Evolutionary conservation across 2,329 filamentous ascomycete species (phyloP).

Genomic region (Xylariaceae sp.): DNA sequence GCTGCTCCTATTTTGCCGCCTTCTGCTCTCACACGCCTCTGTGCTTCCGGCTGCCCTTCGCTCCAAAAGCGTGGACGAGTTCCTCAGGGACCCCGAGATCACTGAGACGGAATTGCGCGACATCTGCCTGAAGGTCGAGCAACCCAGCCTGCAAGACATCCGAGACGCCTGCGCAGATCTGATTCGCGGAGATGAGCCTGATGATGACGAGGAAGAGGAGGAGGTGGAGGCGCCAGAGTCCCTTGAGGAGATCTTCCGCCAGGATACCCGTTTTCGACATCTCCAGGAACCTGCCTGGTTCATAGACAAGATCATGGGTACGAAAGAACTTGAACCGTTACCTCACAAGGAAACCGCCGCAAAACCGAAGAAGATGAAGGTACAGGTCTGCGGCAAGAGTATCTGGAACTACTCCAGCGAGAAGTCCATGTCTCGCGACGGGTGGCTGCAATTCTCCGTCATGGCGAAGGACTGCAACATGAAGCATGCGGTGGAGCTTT

Average conservation of each 20-base stretch:
- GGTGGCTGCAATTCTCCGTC: constrained; percentile 43
- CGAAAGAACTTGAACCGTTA: no score
- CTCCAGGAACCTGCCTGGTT: constrained; percentile 12
- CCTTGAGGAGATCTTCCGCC: constrained; percentile 19
- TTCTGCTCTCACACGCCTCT: constrained; percentile 36
- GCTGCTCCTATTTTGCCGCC: constrained; percentile 38
- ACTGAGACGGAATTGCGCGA: constrained; percentile 36
- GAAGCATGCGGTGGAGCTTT: constrained; percentile 36
- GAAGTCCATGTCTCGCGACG: constrained; percentile 36
- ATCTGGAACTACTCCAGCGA: constrained; percentile 45
- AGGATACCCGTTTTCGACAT: constrained; percentile 8
- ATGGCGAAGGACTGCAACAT: constrained; percentile 40
- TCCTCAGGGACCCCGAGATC: constrained; percentile 33
- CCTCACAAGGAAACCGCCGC: no score
- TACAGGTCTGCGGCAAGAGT: constrained; percentile 38
- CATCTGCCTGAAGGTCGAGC: constrained; percentile 38
- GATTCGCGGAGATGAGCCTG: constrained; percentile 27
- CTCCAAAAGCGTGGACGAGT: constrained; percentile 36
- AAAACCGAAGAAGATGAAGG: constrained; percentile 30
- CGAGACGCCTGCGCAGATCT: constrained; percentile 44
- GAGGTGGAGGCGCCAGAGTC: constrained; percentile 21
- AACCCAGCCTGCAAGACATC: constrained; percentile 39
- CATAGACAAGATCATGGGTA: constrained; percentile 23
- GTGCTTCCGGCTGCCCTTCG: constrained; percentile 36
- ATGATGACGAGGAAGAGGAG: constrained; percentile 23